A percentile compares a stretch with the other conserved stretches of the same genome.
Conservation (phyloP, 495 filamentous ascomycete species). For the Penicillium antarcticum region DNA sequence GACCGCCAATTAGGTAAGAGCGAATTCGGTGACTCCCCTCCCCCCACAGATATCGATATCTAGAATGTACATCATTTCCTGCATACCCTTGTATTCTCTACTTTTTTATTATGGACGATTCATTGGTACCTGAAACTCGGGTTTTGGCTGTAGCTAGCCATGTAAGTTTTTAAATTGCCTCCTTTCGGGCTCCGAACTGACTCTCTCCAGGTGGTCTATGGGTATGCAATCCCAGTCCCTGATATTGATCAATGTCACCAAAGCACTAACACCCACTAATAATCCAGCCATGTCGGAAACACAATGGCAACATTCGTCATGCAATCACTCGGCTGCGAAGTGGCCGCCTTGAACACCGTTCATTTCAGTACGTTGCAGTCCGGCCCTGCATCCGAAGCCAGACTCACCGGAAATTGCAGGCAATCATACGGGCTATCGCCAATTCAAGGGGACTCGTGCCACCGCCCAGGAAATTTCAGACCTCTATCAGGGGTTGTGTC, state of each 20-base stretch:
- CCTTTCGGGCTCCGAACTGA: conserved; percentile 12
- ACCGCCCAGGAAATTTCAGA: conserved; percentile 79
- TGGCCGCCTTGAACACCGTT: conserved; percentile 89
- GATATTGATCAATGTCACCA: conserved; percentile 9
- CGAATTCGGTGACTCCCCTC: conserved; percentile 3
- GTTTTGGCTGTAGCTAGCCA: conserved; percentile 96
- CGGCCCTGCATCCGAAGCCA: background rate
- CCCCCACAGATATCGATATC: background rate
- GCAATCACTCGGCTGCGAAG: conserved; percentile 90
- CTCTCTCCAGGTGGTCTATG: conserved; percentile 66
- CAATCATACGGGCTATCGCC: conserved; percentile 89
- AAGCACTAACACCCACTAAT: conserved; percentile 16
- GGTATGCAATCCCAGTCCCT: conserved; percentile 48
- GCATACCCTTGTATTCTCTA: background rate
- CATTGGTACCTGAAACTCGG: conserved; percentile 71
- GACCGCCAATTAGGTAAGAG: conserved; percentile 23
- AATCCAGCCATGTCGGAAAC: conserved; percentile 86
- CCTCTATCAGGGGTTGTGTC: conserved; percentile 78
- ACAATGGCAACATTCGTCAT: conserved; percentile 91
- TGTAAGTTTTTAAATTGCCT: conserved; percentile 57
- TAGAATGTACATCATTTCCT: background rate
- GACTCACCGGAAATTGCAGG: conserved; percentile 45
- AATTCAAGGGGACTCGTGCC: conserved; percentile 77
- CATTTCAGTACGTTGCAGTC: conserved; percentile 73
- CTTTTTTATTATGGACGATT: conserved; percentile 14